phyloP scores from a whole-genome alignment of 805 yeast species.

The Nakazawaea wyomingensis region DNA sequence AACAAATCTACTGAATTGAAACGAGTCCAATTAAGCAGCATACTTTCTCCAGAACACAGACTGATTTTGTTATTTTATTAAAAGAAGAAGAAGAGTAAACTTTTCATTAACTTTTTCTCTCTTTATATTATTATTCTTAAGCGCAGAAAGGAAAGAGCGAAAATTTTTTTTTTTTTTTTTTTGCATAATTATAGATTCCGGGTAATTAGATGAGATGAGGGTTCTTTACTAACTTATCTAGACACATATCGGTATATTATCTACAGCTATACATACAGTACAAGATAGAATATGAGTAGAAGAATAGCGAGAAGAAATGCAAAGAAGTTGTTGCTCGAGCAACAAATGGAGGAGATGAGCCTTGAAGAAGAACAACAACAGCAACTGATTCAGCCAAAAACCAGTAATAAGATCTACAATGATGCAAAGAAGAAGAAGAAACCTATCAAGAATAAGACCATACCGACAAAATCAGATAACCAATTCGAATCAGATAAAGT shows the following conservation, averaged over 20 bases:
- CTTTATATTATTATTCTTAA: neutral
- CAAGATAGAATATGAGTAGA: constrained; percentile 26
- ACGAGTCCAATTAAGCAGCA: constrained; percentile 24
- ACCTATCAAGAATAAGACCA: constrained; percentile 6
- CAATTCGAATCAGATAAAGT: constrained; percentile 31
- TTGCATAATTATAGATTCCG: too few relatives aligned
- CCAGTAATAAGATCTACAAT: constrained; percentile 15
- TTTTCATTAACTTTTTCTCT: neutral
- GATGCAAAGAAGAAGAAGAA: constrained; percentile 2
- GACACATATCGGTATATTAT: neutral
- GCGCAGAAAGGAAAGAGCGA: neutral
- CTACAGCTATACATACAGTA: neutral
- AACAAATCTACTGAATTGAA: constrained; percentile 17
- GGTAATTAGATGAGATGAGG: neutral
- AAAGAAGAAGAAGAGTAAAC: constrained; percentile 4
- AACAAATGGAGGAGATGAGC: constrained; percentile 13
- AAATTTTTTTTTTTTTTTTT: constrained; percentile 1
- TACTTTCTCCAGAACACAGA: constrained; percentile 50
- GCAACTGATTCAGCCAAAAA: neutral
- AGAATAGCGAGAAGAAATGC: constrained; percentile 28
- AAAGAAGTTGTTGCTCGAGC: constrained; percentile 16
- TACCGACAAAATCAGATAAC: constrained; percentile 31
- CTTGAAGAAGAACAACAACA: constrained; percentile 3
- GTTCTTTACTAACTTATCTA: neutral
- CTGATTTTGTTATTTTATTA: constrained; percentile 24